Evolutionary conservation across 2,329 filamentous ascomycete genomes (phyloP), one percentile per base, ranked within the genome.

Genomic region (Hymenotorrendiella dingleyae): DNA sequence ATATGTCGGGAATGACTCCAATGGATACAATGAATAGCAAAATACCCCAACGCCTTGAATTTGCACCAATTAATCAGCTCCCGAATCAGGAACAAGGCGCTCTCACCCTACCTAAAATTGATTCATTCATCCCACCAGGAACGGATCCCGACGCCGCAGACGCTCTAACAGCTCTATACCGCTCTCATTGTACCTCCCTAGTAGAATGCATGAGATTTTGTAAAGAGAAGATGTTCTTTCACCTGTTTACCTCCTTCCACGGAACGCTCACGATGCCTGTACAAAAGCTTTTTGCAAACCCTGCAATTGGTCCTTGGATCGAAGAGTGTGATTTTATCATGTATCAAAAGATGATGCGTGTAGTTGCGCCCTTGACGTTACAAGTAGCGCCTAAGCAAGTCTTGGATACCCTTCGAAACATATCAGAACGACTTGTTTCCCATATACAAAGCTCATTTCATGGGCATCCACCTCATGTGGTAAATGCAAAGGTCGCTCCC

Each of bases 221-320:
- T 72, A 94, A 93, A 60, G 88, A 96, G 64, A 94, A 95, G 67
- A 91, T 89, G 6, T 94, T 98, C 63, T 94, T 95, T 62, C 87
- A 94, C 53, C 77, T 96, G 12, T 95, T 94, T 62, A 90, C 86
- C 5, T 93, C 91, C 1, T 97, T 98, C 63, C 88, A 95, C 58
- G 93, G 93, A 42, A 97, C 90, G 2, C 76, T 98, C 56, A 98
- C 93, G 1, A 94, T 96, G 64, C 93, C 93, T 5, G 91, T 97
- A 3, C 89, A 96, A 63, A 96, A 94, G 64, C 69, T 98, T 2
- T 84, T 98, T 57, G 81, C 82, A 11, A 80, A 94, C 57, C 80
- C 84, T 2, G 82, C 81, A 42, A 70, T 97, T 42, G 87, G 89
- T 3, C 76, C 84, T 1, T 98, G 93, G 93, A 94, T 98, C 48